These are phyloP conservation scores for Lecanoromycetidae sp. DNA, from an alignment of 2,329 filamentous ascomycete genomes.

Conservation along the genomic window DNA sequence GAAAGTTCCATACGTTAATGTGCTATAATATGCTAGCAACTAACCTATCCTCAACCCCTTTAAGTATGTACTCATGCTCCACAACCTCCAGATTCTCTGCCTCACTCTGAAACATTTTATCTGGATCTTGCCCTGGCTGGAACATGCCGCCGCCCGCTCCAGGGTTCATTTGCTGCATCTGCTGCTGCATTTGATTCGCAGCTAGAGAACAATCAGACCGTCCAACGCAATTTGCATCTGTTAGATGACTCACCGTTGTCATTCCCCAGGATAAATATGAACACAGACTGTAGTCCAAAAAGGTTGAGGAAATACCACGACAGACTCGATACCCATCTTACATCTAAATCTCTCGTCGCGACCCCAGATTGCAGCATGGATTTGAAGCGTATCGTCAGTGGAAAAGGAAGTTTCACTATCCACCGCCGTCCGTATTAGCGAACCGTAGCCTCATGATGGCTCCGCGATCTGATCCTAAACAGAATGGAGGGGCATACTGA, in stretches of 20 bases:
- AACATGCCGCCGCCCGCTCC: constrained; percentile 60
- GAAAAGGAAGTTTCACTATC: constrained; percentile 88
- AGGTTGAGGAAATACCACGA: constrained; percentile 98
- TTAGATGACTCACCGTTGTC: constrained; percentile 64
- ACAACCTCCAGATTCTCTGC: constrained; percentile 92
- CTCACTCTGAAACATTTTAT: constrained; percentile 88
- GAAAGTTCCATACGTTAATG: too few relatives aligned
- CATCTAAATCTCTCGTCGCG: constrained; percentile 88
- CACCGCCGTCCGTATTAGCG: constrained; percentile 3
- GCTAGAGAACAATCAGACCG: constrained; percentile 49
- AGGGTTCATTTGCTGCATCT: constrained; percentile 64
- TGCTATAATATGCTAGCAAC: too few relatives aligned
- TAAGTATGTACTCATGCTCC: constrained; percentile 77
- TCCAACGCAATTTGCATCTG: neutral
- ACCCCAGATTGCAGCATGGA: constrained; percentile 97
- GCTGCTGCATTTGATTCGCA: constrained; percentile 79
- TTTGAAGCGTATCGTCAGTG: constrained; percentile 97
- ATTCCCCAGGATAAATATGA: constrained; percentile 89
- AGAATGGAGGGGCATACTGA: constrained; percentile 50
- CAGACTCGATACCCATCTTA: constrained; percentile 95
- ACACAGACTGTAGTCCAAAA: constrained; percentile 91
- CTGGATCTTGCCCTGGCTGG: constrained; percentile 81
- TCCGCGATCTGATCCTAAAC: too few relatives aligned
- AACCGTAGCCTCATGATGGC: too few relatives aligned
- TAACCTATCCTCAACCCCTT: constrained; percentile 16